phyloP scores from a whole-genome alignment of 192 early-diverging fungal species.

The Obelidium mucronatum region DNA sequence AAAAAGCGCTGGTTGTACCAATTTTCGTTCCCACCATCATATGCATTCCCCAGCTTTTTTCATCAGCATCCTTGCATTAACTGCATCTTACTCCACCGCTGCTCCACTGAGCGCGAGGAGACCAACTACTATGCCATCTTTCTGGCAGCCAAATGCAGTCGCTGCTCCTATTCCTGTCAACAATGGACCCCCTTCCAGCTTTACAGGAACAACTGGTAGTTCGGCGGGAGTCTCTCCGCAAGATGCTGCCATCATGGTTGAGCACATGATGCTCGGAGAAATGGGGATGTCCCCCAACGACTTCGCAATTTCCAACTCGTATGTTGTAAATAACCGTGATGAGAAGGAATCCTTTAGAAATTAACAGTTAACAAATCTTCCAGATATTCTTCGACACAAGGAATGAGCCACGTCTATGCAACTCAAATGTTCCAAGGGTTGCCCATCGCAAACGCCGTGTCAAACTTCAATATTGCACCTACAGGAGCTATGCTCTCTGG shows the following conservation, averaged over 20 bases:
- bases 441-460: too few relatives aligned
- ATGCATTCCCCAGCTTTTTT: conserved; percentile 17
- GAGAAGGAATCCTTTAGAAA: too few relatives aligned
- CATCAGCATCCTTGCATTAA: conserved; percentile 4
- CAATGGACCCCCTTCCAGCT: neutral
- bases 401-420: conserved; percentile 9
- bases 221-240: neutral
- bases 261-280: neutral
- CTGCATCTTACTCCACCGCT: neutral
- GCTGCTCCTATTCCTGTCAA: neutral
- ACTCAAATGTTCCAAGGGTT: conserved; percentile 14
- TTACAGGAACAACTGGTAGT: neutral
- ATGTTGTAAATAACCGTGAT: too few relatives aligned
- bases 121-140: neutral
- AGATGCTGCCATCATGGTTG: neutral
- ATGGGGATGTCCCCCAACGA: neutral
- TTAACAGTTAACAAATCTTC: too few relatives aligned
- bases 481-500: neutral
- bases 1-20: too few relatives aligned
- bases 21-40: conserved; percentile 5
- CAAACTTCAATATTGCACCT: conserved; percentile 16
- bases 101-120: neutral
- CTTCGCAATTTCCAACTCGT: neutral
- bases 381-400: too few relatives aligned
- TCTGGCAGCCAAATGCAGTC: neutral